phyloP scores from a whole-genome alignment of 2,329 filamentous ascomycete species.

The Incumbomyces delicatus region DNA sequence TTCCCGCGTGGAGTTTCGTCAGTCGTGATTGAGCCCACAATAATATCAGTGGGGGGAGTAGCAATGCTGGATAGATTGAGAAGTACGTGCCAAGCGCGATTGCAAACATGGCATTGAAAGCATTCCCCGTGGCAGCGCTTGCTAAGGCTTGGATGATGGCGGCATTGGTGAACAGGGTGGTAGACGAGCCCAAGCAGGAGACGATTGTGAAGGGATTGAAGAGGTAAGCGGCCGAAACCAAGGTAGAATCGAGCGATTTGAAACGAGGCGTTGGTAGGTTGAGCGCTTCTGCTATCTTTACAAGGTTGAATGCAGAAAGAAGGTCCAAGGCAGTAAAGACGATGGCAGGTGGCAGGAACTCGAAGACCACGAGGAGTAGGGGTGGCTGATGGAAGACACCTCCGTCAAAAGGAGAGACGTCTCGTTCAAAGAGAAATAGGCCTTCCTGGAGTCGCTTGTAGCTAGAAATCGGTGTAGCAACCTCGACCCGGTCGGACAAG shows the following conservation, averaged over 20 bases:
- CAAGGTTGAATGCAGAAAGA: conserved; percentile 68
- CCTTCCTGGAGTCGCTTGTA: conserved; percentile 99
- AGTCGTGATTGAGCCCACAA: conserved; percentile 39
- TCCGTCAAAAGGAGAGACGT: conserved; percentile 94
- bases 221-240: conserved; percentile 54
- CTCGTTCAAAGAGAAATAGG: conserved; percentile 88
- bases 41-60: conserved; percentile 72
- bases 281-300: conserved; percentile 52
- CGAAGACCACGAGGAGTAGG: conserved; percentile 82
- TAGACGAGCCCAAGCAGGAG: conserved; percentile 82
- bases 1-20: conserved; percentile 44
- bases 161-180: conserved; percentile 77
- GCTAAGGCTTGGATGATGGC: conserved; percentile 77
- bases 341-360: conserved; percentile 72
- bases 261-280: conserved; percentile 17
- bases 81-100: conserved; percentile 82
- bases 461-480: conserved; percentile 93
- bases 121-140: conserved; percentile 65
- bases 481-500: conserved; percentile 83
- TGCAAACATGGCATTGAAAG: conserved; percentile 69
- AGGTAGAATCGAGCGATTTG: conserved; percentile 11
- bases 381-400: conserved; percentile 79
- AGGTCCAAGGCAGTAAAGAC: conserved; percentile 76
- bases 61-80: conserved; percentile 79
- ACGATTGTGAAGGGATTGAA: conserved; percentile 93